Evolutionary conservation across 2,329 filamentous ascomycete species (phyloP).

Genomic region (Aspergillus caelatus): DNA sequence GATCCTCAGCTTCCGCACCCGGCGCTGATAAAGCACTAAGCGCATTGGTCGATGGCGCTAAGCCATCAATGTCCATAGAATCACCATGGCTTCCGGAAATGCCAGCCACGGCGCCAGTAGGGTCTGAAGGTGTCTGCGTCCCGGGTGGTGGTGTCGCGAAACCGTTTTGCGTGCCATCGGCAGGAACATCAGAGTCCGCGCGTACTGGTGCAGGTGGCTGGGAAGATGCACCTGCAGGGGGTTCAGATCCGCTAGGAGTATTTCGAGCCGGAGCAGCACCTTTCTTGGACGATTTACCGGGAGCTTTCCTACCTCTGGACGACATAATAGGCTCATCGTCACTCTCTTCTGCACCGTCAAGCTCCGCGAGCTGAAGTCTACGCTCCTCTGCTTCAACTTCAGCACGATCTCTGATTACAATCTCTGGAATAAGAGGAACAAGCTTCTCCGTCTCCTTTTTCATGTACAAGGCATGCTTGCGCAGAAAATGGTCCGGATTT

Average conservation of each 20-base stretch:
- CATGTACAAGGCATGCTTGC: constrained; percentile 95
- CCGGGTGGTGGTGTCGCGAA: constrained; percentile 81
- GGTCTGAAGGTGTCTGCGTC: constrained; percentile 73
- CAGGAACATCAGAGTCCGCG: constrained; percentile 71
- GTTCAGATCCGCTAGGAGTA: constrained; percentile 76
- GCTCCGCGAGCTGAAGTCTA: constrained; percentile 79
- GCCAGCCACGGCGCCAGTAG: constrained; percentile 67
- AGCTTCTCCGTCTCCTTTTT: constrained; percentile 96
- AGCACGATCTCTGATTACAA: constrained; percentile 84
- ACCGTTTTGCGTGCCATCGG: constrained; percentile 79
- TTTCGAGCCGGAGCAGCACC: constrained; percentile 67
- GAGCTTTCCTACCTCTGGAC: constrained; percentile 86
- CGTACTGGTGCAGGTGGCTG: constrained; percentile 54
- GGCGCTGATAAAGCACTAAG: constrained; percentile 69
- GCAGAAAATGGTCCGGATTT: constrained; percentile 80
- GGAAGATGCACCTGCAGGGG: constrained; percentile 59
- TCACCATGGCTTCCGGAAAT: constrained; percentile 72
- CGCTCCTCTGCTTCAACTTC: constrained; percentile 88
- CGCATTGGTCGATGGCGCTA: constrained; percentile 67
- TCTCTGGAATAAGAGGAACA: constrained; percentile 90
- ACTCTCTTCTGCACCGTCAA: constrained; percentile 83
- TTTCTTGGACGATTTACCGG: constrained; percentile 73
- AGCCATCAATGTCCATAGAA: constrained; percentile 81
- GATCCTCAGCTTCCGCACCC: constrained; percentile 81
- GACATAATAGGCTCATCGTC: constrained; percentile 99